Evolutionary conservation across 305 asterid genomes (phyloP).

Genomic region (Fraxinus albicans): DNA sequence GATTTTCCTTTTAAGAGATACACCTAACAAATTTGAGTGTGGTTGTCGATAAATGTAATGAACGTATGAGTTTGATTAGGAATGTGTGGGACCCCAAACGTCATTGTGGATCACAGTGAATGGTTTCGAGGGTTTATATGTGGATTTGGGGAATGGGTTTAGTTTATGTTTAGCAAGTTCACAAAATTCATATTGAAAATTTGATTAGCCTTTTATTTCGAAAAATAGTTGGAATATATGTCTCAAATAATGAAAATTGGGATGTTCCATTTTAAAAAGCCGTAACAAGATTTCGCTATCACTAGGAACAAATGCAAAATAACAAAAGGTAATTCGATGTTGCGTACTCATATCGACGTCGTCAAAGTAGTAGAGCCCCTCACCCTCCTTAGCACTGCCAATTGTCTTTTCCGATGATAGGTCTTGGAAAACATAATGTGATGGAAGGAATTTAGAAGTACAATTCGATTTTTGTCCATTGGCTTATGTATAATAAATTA

Average conservation of each 20-base stretch:
- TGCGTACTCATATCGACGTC: neutral
- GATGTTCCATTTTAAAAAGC: neutral
- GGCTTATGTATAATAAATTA: neutral
- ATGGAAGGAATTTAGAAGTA: neutral
- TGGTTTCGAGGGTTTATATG: neutral
- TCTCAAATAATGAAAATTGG: neutral
- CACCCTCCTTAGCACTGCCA: neutral
- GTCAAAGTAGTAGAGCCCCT: neutral
- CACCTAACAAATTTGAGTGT: neutral
- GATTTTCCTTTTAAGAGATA: neutral
- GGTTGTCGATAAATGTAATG: neutral
- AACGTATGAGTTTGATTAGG: neutral
- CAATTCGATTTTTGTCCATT: slow-evolving; percentile 3
- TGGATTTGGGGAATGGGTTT: neutral
- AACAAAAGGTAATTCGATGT: neutral
- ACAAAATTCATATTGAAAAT: neutral
- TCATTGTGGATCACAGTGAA: neutral
- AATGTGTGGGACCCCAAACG: neutral
- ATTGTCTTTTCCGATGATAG: slow-evolving; percentile 5
- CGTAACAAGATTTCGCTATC: neutral
- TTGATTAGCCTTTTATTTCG: neutral
- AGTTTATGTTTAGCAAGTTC: neutral
- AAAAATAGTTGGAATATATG: neutral
- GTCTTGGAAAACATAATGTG: neutral
- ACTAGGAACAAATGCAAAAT: neutral